Evolutionary conservation across 768 basidiomycete species (phyloP).

Genomic region (Asterophora lycoperdoides): DNA sequence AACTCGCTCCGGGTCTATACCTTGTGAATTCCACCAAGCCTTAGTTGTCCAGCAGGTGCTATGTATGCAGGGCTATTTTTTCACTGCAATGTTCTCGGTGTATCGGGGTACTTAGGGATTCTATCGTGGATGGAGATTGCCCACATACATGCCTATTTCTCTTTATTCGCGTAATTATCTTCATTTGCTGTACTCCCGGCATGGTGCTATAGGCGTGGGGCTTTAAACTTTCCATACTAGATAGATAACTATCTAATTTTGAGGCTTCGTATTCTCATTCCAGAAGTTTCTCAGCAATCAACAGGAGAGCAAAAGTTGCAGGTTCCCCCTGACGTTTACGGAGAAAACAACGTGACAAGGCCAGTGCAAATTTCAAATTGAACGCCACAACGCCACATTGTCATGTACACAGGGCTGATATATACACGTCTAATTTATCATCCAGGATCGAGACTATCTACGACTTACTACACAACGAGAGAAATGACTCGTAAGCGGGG

Average conservation of each 20-base stretch:
- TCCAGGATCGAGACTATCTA: conserved; percentile 6
- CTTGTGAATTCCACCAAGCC: not conserved
- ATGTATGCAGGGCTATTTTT: too few species aligned
- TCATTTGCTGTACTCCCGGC: too few species aligned
- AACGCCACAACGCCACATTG: not conserved
- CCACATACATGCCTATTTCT: too few species aligned
- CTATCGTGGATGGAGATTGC: too few species aligned
- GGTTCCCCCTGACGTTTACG: conserved; percentile 24
- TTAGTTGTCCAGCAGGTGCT: too few species aligned
- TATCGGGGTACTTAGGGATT: too few species aligned
- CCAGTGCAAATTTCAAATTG: conserved; percentile 22
- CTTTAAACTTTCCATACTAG: too few species aligned
- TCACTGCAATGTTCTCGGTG: too few species aligned
- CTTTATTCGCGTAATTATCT: too few species aligned
- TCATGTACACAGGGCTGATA: not conserved
- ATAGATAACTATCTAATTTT: conserved; percentile 22
- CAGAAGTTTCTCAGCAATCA: conserved; percentile 20
- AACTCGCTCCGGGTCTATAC: conserved; percentile 56
- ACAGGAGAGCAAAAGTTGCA: conserved; percentile 29
- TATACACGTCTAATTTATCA: not conserved
- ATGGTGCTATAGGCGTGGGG: too few species aligned
- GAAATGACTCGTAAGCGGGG: not conserved
- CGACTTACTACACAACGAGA: conserved; percentile 6
- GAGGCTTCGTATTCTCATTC: conserved; percentile 21
- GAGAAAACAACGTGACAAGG: conserved; percentile 20